Base-by-base conservation (phyloP, 306 rosid species). In the Trifolium repens region DNA sequence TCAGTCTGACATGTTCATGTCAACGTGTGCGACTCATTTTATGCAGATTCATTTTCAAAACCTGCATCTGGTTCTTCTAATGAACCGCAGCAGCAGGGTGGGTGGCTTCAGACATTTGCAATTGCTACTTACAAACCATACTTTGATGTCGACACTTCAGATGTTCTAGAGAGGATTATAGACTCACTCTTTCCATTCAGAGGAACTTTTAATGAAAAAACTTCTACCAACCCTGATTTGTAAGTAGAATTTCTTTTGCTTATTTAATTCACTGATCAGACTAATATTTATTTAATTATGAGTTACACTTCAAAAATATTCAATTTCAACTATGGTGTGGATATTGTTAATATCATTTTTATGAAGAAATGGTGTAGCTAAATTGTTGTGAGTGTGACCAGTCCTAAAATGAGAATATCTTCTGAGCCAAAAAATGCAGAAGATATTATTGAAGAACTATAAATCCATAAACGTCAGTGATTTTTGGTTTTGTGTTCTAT, bases 91-190 rank as follows among this genome's bases (percentile, higher is more conserved):
- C 93, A 90, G 80, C 93, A 90, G 80, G 44, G 93, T 72, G 97
- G 98, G 53, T 94, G 96, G 98, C 40, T 90, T 63, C 88, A 12
- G 73, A 72, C 71, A 12, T 86, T 94, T 77, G 50, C 91, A 12
- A 8, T 93, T 78, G 88, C 94, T 77, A 47, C 97, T 46, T 93
- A 93, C 89, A 88, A 91, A 77, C 89, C 86, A 5, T 93, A 88
- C 90, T 91, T 91, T 80, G 98, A 93, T 74, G 80, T 93, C 46
- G 98, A 93, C 81, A 91, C 97, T 80, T 78, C 94, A 46, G 98
- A 93, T 78, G 92, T 93, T 79, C 8, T 93, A 65, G 96, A 88
- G 84, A 93, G 98, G 83, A 87, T 93, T 78, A 84, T 84, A 67
- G 84, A 91, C 71, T 89, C 98, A 9, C 92, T 93, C 66, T 81